Evolutionary conservation across 2,329 filamentous ascomycete genomes (phyloP).

Genomic region (Pseudogymnoascus destructans): DNA sequence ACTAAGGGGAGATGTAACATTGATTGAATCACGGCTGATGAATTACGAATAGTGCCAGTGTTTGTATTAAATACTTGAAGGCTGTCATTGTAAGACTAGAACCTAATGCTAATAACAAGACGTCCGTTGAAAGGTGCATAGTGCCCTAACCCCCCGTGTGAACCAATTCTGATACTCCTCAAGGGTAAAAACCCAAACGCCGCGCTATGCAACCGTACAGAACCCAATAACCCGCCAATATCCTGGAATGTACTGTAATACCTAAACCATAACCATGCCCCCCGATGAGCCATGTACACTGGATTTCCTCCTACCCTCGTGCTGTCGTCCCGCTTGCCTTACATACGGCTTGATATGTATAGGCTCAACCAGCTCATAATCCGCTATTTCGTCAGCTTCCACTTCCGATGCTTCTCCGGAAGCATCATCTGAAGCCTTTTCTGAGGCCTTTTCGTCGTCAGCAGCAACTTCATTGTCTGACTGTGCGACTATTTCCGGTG

Average conservation of each 20-base stretch:
- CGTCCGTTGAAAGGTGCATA: neutral
- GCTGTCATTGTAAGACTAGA: conserved; percentile 5
- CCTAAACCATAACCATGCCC: conserved; percentile 4
- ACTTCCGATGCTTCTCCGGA: neutral
- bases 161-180: conserved; percentile 5
- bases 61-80: neutral
- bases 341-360: conserved; percentile 5
- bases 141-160: neutral
- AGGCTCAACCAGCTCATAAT: neutral
- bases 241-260: neutral
- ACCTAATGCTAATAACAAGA: neutral
- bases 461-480: neutral
- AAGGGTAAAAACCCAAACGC: neutral
- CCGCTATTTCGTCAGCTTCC: neutral
- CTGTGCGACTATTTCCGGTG: neutral
- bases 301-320: conserved; percentile 1
- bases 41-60: neutral
- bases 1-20: neutral
- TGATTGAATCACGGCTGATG: neutral
- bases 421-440: neutral
- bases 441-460: neutral
- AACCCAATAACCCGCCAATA: neutral
- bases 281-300: neutral
- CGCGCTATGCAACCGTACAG: conserved; percentile 1
- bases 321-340: neutral